Evolutionary conservation across 495 filamentous ascomycete species (phyloP), one percentile per base, ranked within the genome.

Genomic region (Aspergillus heteromorphus): DNA sequence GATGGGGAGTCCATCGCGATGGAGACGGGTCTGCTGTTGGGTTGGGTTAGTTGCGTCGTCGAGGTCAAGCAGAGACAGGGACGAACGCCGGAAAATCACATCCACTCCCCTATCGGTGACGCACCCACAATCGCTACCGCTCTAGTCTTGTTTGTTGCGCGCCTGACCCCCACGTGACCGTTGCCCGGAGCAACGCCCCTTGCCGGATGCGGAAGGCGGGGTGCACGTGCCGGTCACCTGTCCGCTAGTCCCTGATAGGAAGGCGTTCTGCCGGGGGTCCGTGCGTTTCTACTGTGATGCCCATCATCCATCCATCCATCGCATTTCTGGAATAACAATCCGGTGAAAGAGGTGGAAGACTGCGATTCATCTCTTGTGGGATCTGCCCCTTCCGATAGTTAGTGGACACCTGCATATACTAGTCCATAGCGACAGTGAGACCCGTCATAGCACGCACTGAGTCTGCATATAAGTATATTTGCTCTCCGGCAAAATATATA

Each of bases 1-100:
- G 70, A 70, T 58, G 72, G 72, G 36, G 72, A 72, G 45, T 73
- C 72, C 72, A 76, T 76, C 51, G 58, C 64, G 55, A 55, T 17
- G 29, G 43, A n/a, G 34, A 13, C n/a, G 45, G 43, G 21, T 62
- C 29, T 27, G 54, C 48, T 56, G 51, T 57, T n/a, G 29, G n/a
- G 30, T 51, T 55, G 31, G 55, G 50, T 48, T 27, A 25, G 13
- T 54, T 30, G 20, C 48, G n/a, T n/a, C n/a, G n/a, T n/a, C n/a
- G n/a, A n/a, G n/a, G n/a, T n/a, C n/a, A n/a, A n/a, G n/a, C n/a
- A n/a, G n/a, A n/a, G n/a, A n/a, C n/a, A n/a, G n/a, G n/a, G n/a
- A n/a, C n/a, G n/a, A n/a, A n/a, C n/a, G n/a, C n/a, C n/a, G n/a
- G n/a, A n/a, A n/a, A n/a, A n/a, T n/a, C n/a, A n/a, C n/a, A n/a